phyloP scores from a whole-genome alignment of 108 stramenopile species.

The Cyclostephanos tholiformis region DNA sequence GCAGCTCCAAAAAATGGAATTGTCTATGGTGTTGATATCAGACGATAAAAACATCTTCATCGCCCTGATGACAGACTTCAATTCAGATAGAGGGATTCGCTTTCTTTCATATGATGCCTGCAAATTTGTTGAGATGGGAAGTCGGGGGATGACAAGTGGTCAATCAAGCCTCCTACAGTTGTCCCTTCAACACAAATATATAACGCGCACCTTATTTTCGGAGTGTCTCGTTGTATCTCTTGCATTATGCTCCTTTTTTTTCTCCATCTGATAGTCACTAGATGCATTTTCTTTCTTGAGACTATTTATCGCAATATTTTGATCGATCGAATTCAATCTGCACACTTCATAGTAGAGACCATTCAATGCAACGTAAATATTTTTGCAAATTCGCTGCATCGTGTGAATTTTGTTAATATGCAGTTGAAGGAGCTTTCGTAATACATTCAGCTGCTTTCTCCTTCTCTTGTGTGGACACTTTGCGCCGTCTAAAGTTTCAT shows the following conservation, averaged over 20 bases:
- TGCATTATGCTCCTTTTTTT: background rate
- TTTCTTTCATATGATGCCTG: conserved; percentile 13
- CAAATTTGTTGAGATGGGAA: background rate
- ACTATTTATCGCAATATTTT: background rate
- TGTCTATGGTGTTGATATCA: conserved; percentile 12
- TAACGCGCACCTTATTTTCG: background rate
- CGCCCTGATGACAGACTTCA: conserved; percentile 13
- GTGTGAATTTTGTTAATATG: conserved; percentile 32
- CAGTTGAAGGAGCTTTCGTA: conserved; percentile 44
- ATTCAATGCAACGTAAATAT: conserved; percentile 16
- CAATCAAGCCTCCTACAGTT: background rate
- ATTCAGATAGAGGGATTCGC: conserved; percentile 21
- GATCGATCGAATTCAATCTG: conserved; percentile 9
- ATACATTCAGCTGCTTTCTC: conserved; percentile 25
- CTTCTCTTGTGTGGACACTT: conserved; percentile 18
- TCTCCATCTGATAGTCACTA: background rate
- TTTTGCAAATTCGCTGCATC: conserved; percentile 37
- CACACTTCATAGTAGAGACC: conserved; percentile 17
- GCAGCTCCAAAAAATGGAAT: conserved; percentile 37
- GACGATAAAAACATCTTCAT: conserved; percentile 22
- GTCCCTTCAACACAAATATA: background rate
- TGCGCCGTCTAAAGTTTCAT: background rate
- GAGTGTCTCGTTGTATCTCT: background rate
- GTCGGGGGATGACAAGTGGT: background rate
- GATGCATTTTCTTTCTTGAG: background rate